These are phyloP conservation scores for Laburnicola sp. DNA, from an alignment of 2,329 filamentous ascomycete species.

Conservation along the genomic window DNA sequence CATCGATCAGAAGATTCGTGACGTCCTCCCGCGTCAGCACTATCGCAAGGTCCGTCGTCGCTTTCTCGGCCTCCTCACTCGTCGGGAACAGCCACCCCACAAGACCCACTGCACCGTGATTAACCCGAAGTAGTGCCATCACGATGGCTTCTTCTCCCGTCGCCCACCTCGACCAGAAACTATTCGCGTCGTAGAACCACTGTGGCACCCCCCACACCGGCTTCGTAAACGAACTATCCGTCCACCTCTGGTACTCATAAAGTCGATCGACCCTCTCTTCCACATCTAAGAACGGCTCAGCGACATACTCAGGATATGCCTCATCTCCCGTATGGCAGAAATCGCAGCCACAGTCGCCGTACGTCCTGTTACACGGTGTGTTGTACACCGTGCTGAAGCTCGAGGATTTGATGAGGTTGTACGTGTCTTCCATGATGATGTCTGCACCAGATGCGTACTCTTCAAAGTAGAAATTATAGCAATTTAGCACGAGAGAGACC, in stretches of 20 bases:
- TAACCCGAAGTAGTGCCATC: slow-evolving; percentile 54
- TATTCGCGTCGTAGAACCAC: slow-evolving; percentile 51
- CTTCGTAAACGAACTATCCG: slow-evolving; percentile 42
- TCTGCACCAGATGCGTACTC: slow-evolving; percentile 60
- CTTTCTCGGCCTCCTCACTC: slow-evolving; percentile 33
- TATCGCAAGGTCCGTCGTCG: slow-evolving; percentile 46
- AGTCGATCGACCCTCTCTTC: slow-evolving; percentile 49
- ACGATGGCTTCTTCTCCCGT: slow-evolving; percentile 51
- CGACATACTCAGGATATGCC: slow-evolving; percentile 14
- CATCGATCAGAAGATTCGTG: slow-evolving; percentile 45
- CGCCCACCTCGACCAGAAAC: slow-evolving; percentile 54
- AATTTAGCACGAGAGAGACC: slow-evolving; percentile 62
- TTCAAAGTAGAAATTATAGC: slow-evolving; percentile 63
- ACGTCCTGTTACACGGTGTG: slow-evolving; percentile 61
- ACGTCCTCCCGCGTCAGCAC: slow-evolving; percentile 43
- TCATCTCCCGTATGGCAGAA: slow-evolving; percentile 54
- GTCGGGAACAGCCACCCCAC: slow-evolving; percentile 56
- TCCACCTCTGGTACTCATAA: slow-evolving; percentile 47
- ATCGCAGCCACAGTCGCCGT: slow-evolving; percentile 67
- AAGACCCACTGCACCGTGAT: slow-evolving; percentile 56
- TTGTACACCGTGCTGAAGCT: slow-evolving; percentile 58
- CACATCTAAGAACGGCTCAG: slow-evolving; percentile 55
- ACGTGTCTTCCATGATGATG: slow-evolving; percentile 63
- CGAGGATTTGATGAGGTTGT: slow-evolving; percentile 62
- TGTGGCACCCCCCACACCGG: slow-evolving; percentile 56